These are phyloP conservation scores for Castanopsis chinensis DNA, from an alignment of 306 rosid species.

Conservation along the genomic window DNA sequence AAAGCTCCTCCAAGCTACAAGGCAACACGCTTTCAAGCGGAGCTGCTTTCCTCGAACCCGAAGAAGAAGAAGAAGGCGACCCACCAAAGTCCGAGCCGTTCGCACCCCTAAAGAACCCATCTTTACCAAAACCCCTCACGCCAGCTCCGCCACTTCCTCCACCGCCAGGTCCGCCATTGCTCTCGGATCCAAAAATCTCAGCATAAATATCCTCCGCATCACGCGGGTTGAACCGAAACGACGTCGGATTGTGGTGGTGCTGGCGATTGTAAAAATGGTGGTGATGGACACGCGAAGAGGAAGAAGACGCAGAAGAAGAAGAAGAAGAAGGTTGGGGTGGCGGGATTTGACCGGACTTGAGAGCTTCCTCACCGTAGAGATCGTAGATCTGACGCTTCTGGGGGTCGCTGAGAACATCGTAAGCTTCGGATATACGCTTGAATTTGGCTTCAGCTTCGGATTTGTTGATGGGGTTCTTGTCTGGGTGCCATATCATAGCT, in stretches of 20 bases:
- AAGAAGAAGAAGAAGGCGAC: too few relatives aligned
- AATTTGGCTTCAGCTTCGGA: slow-evolving; percentile 79
- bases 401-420: slow-evolving; percentile 79
- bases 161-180: slow-evolving; percentile 17
- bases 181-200: slow-evolving; percentile 67
- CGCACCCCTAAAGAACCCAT: slow-evolving; percentile 48
- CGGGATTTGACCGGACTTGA: slow-evolving; percentile 79
- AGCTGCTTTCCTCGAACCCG: slow-evolving; percentile 45
- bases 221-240: slow-evolving; percentile 61
- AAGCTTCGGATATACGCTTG: slow-evolving; percentile 87
- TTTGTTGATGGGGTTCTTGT: slow-evolving; percentile 67
- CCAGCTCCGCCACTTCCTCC: background rate
- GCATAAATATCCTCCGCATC: slow-evolving; percentile 75
- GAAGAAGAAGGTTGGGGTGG: slow-evolving; percentile 47
- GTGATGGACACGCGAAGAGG: slow-evolving; percentile 22
- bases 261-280: slow-evolving; percentile 27
- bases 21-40: slow-evolving; percentile 64
- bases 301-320: slow-evolving; percentile 25
- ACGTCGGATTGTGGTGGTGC: slow-evolving; percentile 39
- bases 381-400: slow-evolving; percentile 97
- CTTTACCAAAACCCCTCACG: slow-evolving; percentile 35
- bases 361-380: slow-evolving; percentile 80
- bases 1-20: slow-evolving; percentile 89
- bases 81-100: slow-evolving; percentile 30
- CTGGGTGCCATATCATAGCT: slow-evolving; percentile 93